phyloP scores from a whole-genome alignment of 2,329 filamentous ascomycete species.

The Pestalotiopsis sp. region DNA sequence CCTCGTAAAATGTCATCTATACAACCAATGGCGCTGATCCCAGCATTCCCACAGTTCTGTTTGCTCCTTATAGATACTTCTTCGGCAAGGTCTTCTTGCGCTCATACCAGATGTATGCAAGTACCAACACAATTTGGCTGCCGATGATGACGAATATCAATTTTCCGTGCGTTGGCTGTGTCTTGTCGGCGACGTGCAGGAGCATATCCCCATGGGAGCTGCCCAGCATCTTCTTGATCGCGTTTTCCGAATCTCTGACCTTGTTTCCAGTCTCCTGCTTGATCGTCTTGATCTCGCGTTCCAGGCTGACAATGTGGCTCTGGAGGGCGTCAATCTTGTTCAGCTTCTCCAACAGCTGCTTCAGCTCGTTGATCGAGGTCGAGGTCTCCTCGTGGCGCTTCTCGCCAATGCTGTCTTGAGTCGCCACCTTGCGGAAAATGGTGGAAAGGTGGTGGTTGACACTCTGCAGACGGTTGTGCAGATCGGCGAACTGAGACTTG shows the following conservation, averaged over 20 bases:
- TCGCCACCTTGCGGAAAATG: conserved; percentile 58
- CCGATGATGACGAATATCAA: conserved; percentile 71
- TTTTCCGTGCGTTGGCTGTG: conserved; percentile 49
- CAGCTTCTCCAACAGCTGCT: conserved; percentile 42
- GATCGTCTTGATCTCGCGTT: conserved; percentile 59
- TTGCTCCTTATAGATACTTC: conserved; percentile 73
- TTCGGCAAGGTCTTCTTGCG: conserved; percentile 78
- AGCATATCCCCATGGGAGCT: conserved; percentile 51
- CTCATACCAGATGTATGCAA: conserved; percentile 77
- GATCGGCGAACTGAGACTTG: conserved; percentile 72
- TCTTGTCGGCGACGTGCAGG: conserved; percentile 45
- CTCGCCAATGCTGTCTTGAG: conserved; percentile 51
- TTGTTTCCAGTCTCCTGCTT: conserved; percentile 53
- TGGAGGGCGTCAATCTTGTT: conserved; percentile 45
- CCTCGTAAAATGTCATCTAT: conserved; percentile 4
- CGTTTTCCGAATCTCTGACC: conserved; percentile 50
- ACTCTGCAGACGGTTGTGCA: conserved; percentile 79
- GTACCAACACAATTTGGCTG: conserved; percentile 71
- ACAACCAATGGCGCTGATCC: not conserved
- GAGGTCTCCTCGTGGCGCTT: conserved; percentile 57
- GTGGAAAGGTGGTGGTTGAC: conserved; percentile 68
- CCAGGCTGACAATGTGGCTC: conserved; percentile 50
- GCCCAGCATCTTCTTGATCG: conserved; percentile 51
- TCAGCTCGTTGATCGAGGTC: conserved; percentile 46
- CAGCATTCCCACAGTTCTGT: not conserved